Conservation (phyloP, 495 filamentous ascomycete genomes). For the Elaphomyces granulatus region DNA sequence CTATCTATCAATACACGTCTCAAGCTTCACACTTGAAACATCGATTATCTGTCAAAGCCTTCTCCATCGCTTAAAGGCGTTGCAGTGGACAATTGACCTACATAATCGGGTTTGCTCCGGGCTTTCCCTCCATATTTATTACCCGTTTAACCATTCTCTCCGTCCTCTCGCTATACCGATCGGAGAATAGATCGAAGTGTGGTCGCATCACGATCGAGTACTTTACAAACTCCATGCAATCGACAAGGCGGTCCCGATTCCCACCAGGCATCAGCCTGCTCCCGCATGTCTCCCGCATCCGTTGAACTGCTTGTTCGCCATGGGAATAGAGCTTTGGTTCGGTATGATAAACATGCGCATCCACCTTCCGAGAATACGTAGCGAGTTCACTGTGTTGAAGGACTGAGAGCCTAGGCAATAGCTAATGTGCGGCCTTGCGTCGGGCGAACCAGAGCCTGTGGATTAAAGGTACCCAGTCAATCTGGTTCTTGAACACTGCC, state of each 20-base stretch:
- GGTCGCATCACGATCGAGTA: constrained; percentile 54
- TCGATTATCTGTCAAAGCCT: too few relatives aligned
- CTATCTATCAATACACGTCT: too few relatives aligned
- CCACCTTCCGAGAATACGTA: constrained; percentile 57
- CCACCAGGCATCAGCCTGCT: constrained; percentile 41
- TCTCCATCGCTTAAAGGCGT: too few relatives aligned
- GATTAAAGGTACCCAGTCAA: constrained; percentile 57
- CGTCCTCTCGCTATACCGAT: constrained; percentile 48
- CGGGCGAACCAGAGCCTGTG: constrained; percentile 49
- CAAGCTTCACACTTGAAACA: too few relatives aligned
- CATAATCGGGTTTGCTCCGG: too few relatives aligned
- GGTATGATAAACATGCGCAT: constrained; percentile 67
- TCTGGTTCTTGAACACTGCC: constrained; percentile 61
- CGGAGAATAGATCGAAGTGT: constrained; percentile 46
- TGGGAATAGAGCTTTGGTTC: constrained; percentile 53
- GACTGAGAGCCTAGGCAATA: constrained; percentile 51
- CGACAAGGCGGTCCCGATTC: constrained; percentile 52
- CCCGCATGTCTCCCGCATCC: constrained; percentile 36
- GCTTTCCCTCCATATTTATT: too few relatives aligned
- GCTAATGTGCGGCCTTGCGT: constrained; percentile 56
- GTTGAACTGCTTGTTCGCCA: constrained; percentile 52
- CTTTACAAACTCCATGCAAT: constrained; percentile 68
- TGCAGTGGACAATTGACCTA: too few relatives aligned
- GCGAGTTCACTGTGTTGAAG: constrained; percentile 60
- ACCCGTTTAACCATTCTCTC: constrained; percentile 14